phyloP scores from a whole-genome alignment of 2,329 filamentous ascomycete genomes.

The Botryotinia convoluta region DNA sequence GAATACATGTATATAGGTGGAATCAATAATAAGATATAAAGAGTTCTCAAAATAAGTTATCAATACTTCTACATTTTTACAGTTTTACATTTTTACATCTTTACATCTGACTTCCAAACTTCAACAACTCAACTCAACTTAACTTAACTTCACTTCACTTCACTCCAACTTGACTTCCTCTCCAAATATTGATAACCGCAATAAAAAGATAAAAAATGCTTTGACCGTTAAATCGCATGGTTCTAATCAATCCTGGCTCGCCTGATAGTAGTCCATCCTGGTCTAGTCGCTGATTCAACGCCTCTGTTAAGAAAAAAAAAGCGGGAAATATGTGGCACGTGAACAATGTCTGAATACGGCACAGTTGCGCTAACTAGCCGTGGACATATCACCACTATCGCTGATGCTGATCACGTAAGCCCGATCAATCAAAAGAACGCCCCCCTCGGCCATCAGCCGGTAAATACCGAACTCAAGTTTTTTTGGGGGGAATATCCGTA shows the following conservation, averaged over 20 bases:
- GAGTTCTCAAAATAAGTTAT: rapidly evolving
- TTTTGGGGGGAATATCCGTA: neutral
- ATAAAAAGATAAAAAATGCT: neutral
- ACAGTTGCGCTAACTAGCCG: neutral
- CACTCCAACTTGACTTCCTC: neutral
- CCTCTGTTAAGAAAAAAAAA: neutral
- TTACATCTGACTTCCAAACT: neutral
- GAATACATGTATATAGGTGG: neutral
- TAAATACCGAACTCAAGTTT: constrained; percentile 9
- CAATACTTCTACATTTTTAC: neutral
- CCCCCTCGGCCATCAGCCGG: neutral
- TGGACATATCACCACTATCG: neutral
- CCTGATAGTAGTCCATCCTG: neutral
- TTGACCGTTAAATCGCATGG: neutral
- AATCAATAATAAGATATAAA: neutral
- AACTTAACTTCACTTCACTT: neutral
- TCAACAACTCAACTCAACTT: neutral
- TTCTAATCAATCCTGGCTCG: neutral
- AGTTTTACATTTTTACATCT: no score
- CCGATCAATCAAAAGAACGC: neutral
- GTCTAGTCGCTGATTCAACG: neutral
- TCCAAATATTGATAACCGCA: neutral
- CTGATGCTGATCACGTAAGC: neutral
- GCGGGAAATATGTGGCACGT: neutral
- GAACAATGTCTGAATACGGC: neutral